phyloP scores from a whole-genome alignment of 805 yeast species.

The Starmerella cellae region DNA sequence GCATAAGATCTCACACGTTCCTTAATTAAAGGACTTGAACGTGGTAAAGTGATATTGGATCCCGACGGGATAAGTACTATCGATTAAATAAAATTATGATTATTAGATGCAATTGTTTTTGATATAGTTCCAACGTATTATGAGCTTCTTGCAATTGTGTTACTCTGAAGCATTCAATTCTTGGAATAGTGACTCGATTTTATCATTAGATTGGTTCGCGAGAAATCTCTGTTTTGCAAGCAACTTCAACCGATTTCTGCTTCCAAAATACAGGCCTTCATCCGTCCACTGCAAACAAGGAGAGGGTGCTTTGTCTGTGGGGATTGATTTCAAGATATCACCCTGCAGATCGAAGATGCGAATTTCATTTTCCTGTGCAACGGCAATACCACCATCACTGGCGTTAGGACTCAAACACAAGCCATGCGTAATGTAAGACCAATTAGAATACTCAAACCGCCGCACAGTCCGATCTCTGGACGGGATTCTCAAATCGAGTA shows the following conservation, averaged over 20 bases:
- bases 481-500: constrained; percentile 11
- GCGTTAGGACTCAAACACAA: constrained; percentile 9
- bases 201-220: neutral
- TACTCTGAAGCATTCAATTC: neutral
- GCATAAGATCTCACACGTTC: no score
- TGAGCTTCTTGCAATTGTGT: no score
- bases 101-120: no score
- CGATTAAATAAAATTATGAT: no score
- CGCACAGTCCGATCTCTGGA: neutral
- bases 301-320: neutral
- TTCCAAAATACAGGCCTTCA: constrained; percentile 3
- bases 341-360: constrained; percentile 6
- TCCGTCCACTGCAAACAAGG: constrained; percentile 3
- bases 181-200: neutral
- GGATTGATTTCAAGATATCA: neutral
- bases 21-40: no score
- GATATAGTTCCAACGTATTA: no score
- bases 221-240: neutral
- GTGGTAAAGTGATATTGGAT: no score
- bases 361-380: constrained; percentile 14
- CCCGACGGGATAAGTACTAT: no score
- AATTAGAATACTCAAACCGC: constrained; percentile 13
- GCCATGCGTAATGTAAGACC: constrained; percentile 14
- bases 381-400: constrained; percentile 4
- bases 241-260: constrained; percentile 1